Evolutionary conservation across 345 rosid species (phyloP).

Genomic region (Ceriops tagal): DNA sequence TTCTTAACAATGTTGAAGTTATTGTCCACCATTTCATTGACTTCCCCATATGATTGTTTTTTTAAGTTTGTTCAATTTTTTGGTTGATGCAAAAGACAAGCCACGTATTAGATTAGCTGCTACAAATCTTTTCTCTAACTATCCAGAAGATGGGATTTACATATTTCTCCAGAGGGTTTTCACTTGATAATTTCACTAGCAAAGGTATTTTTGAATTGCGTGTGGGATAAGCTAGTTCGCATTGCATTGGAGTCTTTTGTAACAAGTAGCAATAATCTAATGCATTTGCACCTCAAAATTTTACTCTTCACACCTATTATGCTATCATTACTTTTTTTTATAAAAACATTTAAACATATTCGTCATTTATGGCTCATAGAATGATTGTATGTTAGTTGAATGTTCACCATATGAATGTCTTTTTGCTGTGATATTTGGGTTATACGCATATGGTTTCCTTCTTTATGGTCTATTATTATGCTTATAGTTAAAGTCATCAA

Average conservation of each 20-base stretch:
- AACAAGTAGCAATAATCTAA: too few species aligned
- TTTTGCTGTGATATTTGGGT: not conserved
- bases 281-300: not conserved
- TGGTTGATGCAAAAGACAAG: conserved; percentile 47
- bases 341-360: too few species aligned
- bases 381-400: too few species aligned
- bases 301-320: too few species aligned
- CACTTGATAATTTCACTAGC: conserved; percentile 52
- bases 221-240: conserved; percentile 6
- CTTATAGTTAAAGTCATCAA: not conserved
- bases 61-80: not conserved
- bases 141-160: conserved; percentile 89
- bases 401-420: not conserved
- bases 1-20: not conserved
- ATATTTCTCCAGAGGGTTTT: conserved; percentile 67
- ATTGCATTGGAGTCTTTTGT: too few species aligned
- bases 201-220: conserved; percentile 46
- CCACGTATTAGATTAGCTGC: conserved; percentile 66
- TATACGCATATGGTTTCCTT: too few species aligned
- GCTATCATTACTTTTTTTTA: too few species aligned
- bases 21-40: not conserved
- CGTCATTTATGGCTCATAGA: not conserved
- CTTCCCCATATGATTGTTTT: not conserved
- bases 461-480: not conserved
- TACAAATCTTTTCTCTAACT: conserved; percentile 78